These are phyloP conservation scores for Puccinia polysora DNA, from an alignment of 1,284 basidiomycete genomes.

Conservation along the genomic window DNA sequence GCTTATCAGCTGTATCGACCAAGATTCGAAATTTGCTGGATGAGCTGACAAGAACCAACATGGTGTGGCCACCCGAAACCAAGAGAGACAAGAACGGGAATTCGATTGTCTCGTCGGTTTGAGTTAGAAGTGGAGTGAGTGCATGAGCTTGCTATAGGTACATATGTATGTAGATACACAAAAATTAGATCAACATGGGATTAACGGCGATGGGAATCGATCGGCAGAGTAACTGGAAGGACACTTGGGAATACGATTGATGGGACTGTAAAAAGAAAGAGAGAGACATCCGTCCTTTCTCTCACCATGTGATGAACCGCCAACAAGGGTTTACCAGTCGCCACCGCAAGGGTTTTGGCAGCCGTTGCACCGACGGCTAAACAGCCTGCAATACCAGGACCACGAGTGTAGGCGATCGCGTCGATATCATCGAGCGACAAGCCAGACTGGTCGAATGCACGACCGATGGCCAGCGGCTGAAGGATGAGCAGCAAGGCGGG, in stretches of 20 bases:
- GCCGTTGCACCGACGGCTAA: constrained; percentile 70
- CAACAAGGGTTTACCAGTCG: constrained; percentile 69
- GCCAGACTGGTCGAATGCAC: constrained; percentile 65
- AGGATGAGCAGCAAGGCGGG: constrained; percentile 56
- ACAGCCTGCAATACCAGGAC: constrained; percentile 69
- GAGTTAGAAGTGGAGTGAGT: constrained; percentile 72
- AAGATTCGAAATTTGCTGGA: constrained; percentile 64
- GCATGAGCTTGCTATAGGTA: constrained; percentile 80
- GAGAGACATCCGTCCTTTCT: constrained; percentile 30
- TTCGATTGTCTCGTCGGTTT: constrained; percentile 57
- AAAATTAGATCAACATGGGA: too few relatives aligned
- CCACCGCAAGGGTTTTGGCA: constrained; percentile 74
- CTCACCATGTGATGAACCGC: constrained; percentile 90
- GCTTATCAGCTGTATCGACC: constrained; percentile 69
- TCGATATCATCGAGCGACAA: constrained; percentile 65
- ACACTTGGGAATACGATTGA: neutral
- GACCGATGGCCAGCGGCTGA: constrained; percentile 65
- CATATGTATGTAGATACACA: neutral
- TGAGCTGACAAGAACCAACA: constrained; percentile 70
- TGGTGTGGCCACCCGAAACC: constrained; percentile 83
- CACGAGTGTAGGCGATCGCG: constrained; percentile 83
- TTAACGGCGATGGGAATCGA: neutral
- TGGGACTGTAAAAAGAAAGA: neutral
- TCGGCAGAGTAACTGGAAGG: neutral
- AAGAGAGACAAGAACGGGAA: constrained; percentile 85